Conservation (phyloP, 1,139 yeast genomes). For the Arxiozyma slooffiae region DNA sequence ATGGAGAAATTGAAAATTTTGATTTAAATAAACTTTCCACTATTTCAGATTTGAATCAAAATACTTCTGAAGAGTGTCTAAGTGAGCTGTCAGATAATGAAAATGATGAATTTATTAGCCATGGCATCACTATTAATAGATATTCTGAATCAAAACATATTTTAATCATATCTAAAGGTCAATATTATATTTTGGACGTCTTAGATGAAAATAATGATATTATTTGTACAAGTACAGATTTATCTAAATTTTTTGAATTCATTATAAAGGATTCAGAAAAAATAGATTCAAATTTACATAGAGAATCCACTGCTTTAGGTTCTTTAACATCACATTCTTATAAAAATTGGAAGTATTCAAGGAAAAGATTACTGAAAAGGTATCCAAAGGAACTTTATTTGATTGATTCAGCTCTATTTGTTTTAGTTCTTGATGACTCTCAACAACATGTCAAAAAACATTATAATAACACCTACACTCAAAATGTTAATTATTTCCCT, state of each 20-base stretch:
- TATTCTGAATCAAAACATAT: slow-evolving; percentile 39
- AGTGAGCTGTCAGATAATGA: too few species aligned
- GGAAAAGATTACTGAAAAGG: slow-evolving; percentile 38
- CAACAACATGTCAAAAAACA: slow-evolving; percentile 32
- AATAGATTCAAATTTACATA: slow-evolving; percentile 33
- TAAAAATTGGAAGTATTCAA: slow-evolving; percentile 51
- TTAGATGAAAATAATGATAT: slow-evolving; percentile 36
- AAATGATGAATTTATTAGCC: slow-evolving; percentile 18
- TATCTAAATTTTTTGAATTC: slow-evolving; percentile 41
- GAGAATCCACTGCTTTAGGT: slow-evolving; percentile 49
- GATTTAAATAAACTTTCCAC: slow-evolving; percentile 26
- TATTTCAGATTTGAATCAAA: slow-evolving; percentile 23
- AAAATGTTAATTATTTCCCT: slow-evolving; percentile 8
- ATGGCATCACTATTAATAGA: slow-evolving; percentile 35
- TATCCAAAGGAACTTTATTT: slow-evolving; percentile 37
- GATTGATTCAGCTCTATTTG: slow-evolving; percentile 58
- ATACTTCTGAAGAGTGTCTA: slow-evolving; percentile 7
- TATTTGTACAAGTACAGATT: slow-evolving; percentile 47
- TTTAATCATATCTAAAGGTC: slow-evolving; percentile 50
- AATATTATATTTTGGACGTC: slow-evolving; percentile 53
- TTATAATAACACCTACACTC: slow-evolving; percentile 4
- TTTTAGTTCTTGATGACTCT: slow-evolving; percentile 60
- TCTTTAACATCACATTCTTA: slow-evolving; percentile 61
- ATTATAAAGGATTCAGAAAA: slow-evolving; percentile 42
- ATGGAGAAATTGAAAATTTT: slow-evolving; percentile 26